phyloP scores from a whole-genome alignment of 495 filamentous ascomycete genomes.

The Cercophora scortea region DNA sequence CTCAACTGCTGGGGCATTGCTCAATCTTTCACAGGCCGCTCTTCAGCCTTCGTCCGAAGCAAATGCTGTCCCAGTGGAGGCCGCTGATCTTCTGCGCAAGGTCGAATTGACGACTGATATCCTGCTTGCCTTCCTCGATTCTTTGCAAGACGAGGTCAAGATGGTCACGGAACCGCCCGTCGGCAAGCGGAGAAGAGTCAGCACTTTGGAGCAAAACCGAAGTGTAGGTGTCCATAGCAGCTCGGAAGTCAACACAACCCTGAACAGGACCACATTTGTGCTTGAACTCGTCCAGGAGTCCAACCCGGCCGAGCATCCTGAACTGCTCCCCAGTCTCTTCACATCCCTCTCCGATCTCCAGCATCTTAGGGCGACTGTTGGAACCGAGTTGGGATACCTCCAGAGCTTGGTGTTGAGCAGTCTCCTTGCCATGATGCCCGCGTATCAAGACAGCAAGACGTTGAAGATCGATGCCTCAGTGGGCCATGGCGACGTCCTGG shows the following conservation, averaged over 20 bases:
- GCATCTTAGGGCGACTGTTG: slow-evolving; percentile 60
- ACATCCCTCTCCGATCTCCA: slow-evolving; percentile 75
- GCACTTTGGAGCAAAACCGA: slow-evolving; percentile 49
- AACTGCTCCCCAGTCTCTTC: slow-evolving; percentile 72
- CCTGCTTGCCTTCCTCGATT: slow-evolving; percentile 59
- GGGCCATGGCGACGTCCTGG: slow-evolving; percentile 77
- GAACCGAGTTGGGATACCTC: slow-evolving; percentile 76
- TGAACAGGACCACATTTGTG: slow-evolving; percentile 77
- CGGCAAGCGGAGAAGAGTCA: slow-evolving; percentile 69
- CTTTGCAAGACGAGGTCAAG: slow-evolving; percentile 56
- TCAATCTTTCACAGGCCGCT: slow-evolving; percentile 34
- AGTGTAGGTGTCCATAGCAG: slow-evolving; percentile 26
- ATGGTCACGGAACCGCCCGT: slow-evolving; percentile 54
- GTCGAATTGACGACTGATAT: slow-evolving; percentile 63
- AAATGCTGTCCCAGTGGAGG: slow-evolving; percentile 38
- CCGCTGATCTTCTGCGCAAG: slow-evolving; percentile 58
- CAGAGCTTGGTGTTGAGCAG: slow-evolving; percentile 70
- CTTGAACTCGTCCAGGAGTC: slow-evolving; percentile 79
- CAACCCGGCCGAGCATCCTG: slow-evolving; percentile 58
- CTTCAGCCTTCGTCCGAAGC: slow-evolving; percentile 11
- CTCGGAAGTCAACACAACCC: slow-evolving; percentile 48
- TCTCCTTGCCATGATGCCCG: slow-evolving; percentile 70
- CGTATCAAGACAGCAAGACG: slow-evolving; percentile 51
- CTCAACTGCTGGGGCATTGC: slow-evolving; percentile 50
- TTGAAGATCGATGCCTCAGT: slow-evolving; percentile 62